Percentiles rank a stretch among this genome's conserved stretches.
Conservation (phyloP, 73 alveolate genomes). For the Stentor roeselii region DNA sequence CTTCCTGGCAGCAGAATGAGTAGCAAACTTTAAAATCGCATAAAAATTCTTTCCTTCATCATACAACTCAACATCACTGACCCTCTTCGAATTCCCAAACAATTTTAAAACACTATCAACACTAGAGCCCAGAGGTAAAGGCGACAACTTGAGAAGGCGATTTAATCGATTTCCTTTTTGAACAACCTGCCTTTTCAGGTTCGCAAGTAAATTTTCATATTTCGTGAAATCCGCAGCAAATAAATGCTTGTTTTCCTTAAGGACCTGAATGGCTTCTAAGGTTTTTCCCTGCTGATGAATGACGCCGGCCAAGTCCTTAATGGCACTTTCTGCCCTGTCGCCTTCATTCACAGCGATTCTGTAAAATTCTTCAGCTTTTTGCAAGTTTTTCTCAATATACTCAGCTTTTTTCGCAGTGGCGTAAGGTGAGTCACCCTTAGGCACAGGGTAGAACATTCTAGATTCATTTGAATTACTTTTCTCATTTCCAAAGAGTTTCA, state of each 20-base stretch:
- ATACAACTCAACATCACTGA: neutral
- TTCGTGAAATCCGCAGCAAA: neutral
- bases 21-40: neutral
- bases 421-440: neutral
- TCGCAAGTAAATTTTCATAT: neutral
- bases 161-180: neutral
- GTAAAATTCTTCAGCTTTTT: slow-evolving; percentile 1
- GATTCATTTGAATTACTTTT: too few species aligned
- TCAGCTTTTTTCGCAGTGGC: neutral
- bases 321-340: neutral
- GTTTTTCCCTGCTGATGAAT: slow-evolving; percentile 1
- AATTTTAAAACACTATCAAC: neutral
- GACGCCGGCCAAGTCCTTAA: slow-evolving; percentile 4
- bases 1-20: slow-evolving; percentile 9
- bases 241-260: neutral
- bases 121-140: neutral
- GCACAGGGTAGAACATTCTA: neutral
- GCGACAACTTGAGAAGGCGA: neutral
- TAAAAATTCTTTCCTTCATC: neutral
- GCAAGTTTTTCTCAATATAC: neutral
- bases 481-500: too few species aligned
- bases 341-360: neutral
- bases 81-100: neutral
- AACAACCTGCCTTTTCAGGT: slow-evolving; percentile 2
- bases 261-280: neutral